phyloP scores from a whole-genome alignment of 441 rosid species.

The Corymbia calophylla region DNA sequence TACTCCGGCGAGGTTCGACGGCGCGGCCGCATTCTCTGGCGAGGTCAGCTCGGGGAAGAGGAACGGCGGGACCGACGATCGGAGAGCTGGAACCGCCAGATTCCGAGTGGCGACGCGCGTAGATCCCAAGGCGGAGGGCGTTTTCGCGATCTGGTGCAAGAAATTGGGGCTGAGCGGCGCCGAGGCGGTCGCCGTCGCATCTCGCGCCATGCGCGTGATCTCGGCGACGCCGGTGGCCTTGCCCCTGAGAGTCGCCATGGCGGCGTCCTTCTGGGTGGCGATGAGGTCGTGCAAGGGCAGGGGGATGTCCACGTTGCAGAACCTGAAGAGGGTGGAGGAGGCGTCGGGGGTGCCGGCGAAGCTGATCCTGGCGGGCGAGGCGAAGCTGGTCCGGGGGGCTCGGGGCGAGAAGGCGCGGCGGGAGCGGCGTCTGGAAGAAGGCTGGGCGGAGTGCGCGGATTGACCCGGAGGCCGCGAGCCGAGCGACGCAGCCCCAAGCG shows the following conservation, averaged over 20 bases:
- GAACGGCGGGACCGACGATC: background rate
- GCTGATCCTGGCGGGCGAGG: constrained; percentile 31
- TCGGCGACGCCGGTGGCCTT: constrained; percentile 8
- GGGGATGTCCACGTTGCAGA: constrained; percentile 15
- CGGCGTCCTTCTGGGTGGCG: constrained; percentile 60
- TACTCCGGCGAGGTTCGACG: background rate
- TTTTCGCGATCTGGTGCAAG: constrained; percentile 43
- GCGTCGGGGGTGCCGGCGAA: constrained; percentile 39
- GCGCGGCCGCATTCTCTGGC: background rate
- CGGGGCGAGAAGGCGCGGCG: constrained; percentile 11
- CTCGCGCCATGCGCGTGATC: constrained; percentile 20
- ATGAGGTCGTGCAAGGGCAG: constrained; percentile 15
- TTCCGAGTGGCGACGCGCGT: background rate
- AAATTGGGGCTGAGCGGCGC: constrained; percentile 23
- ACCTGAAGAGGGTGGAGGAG: constrained; percentile 29
- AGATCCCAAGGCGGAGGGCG: constrained; percentile 18
- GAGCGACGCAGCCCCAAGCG: background rate
- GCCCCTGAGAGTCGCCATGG: constrained; percentile 24
- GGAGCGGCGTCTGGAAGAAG: constrained; percentile 25
- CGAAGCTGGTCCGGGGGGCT: constrained; percentile 20
- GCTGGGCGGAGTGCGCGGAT: constrained; percentile 41
- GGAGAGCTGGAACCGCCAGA: background rate
- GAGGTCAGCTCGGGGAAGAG: background rate
- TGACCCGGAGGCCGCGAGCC: background rate
- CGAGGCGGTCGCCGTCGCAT: constrained; percentile 19